Conservation (phyloP, 306 rosid species). For the Glycine latifolia region DNA sequence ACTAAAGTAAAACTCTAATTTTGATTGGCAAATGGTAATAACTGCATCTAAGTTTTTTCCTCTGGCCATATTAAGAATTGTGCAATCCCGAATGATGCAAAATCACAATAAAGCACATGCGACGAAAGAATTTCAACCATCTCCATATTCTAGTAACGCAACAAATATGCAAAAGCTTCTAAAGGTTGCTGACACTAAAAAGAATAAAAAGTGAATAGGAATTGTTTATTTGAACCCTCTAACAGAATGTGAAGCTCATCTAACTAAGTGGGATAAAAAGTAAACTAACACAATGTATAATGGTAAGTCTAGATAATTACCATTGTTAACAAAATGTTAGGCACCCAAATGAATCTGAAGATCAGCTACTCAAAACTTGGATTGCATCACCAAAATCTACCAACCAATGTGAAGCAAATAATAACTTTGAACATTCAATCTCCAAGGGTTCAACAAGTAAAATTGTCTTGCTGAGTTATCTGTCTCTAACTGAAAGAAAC, state of each 20-base stretch:
- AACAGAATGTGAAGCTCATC: background rate
- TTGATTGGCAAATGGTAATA: background rate
- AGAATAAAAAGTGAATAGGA: slow-evolving; percentile 16
- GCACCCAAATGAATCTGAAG: slow-evolving; percentile 49
- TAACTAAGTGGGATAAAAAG: background rate
- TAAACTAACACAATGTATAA: slow-evolving; percentile 29
- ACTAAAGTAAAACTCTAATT: too few relatives aligned
- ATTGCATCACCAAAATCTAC: slow-evolving; percentile 53
- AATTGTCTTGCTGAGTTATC: slow-evolving; percentile 26
- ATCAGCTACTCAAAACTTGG: slow-evolving; percentile 58
- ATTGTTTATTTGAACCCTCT: background rate
- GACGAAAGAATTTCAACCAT: slow-evolving; percentile 4
- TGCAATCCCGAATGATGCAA: background rate
- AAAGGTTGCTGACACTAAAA: background rate
- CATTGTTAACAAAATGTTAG: slow-evolving; percentile 54
- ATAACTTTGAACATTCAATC: slow-evolving; percentile 48
- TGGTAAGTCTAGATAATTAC: slow-evolving; percentile 46
- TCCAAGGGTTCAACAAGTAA: background rate
- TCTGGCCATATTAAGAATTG: slow-evolving; percentile 2
- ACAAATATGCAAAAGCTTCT: slow-evolving; percentile 2
- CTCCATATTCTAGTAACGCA: background rate
- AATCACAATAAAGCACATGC: slow-evolving; percentile 21
- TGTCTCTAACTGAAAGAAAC: slow-evolving; percentile 39
- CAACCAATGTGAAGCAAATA: slow-evolving; percentile 44
- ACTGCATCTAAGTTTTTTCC: too few relatives aligned